These are phyloP conservation scores for Fusarium udum DNA, from an alignment of 2,329 filamentous ascomycete genomes.

Conservation along the genomic window DNA sequence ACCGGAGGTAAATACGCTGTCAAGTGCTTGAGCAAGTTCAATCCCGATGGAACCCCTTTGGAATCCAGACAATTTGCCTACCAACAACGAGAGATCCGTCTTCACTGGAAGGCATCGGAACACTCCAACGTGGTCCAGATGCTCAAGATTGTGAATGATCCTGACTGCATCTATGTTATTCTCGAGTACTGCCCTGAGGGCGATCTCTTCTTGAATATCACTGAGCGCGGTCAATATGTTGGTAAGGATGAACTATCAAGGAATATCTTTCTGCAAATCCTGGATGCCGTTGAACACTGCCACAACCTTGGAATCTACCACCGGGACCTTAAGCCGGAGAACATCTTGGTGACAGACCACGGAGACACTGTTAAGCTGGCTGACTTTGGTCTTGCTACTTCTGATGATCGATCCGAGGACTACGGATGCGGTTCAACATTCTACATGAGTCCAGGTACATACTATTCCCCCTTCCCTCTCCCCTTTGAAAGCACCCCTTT, in stretches of 20 bases:
- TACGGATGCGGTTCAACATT: slow-evolving; percentile 98
- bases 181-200: slow-evolving; percentile 97
- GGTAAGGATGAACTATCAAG: slow-evolving; percentile 90
- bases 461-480: slow-evolving; percentile 16
- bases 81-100: slow-evolving; percentile 90
- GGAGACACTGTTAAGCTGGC: slow-evolving; percentile 94
- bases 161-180: slow-evolving; percentile 94
- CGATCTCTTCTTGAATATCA: slow-evolving; percentile 97
- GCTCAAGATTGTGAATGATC: slow-evolving; percentile 89
- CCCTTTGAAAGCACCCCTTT: slow-evolving; percentile 13
- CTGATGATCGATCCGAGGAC: slow-evolving; percentile 84
- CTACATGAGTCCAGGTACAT: slow-evolving; percentile 98
- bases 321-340: slow-evolving; percentile 97
- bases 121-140: slow-evolving; percentile 95
- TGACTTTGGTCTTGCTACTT: slow-evolving; percentile 95
- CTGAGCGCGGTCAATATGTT: slow-evolving; percentile 91
- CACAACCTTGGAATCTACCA: slow-evolving; percentile 95
- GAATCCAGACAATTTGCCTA: slow-evolving; percentile 88
- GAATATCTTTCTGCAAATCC: slow-evolving; percentile 89
- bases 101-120: slow-evolving; percentile 88
- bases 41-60: slow-evolving; percentile 73
- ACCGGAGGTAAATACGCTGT: slow-evolving; percentile 88
- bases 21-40: slow-evolving; percentile 95
- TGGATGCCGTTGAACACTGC: slow-evolving; percentile 97
- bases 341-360: slow-evolving; percentile 89